Evolutionary conservation across 2,329 filamentous ascomycete species (phyloP).

Genomic region (Cercospora zeina): DNA sequence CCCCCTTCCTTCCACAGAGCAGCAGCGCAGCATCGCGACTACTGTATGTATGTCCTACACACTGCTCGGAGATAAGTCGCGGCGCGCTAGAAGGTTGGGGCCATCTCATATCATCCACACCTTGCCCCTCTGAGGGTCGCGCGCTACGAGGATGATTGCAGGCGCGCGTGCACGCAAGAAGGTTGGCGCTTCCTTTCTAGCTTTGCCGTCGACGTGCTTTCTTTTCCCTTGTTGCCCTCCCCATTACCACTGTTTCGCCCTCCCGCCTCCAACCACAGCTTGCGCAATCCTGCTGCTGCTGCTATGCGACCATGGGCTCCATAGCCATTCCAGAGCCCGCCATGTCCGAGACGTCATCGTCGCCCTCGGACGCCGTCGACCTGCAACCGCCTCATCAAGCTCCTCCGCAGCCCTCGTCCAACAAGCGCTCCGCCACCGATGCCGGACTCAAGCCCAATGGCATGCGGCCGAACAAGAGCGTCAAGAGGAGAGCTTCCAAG

Average conservation of each 20-base stretch:
- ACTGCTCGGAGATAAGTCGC: constrained; percentile 29
- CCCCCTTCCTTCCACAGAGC: neutral
- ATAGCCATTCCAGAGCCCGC: constrained; percentile 28
- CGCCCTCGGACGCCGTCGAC: constrained; percentile 34
- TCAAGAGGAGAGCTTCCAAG: constrained; percentile 85
- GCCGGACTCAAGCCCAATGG: constrained; percentile 56
- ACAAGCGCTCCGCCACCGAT: constrained; percentile 59
- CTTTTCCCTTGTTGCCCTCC: constrained; percentile 14
- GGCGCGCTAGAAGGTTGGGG: constrained; percentile 21
- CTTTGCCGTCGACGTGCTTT: constrained; percentile 21
- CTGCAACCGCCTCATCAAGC: constrained; percentile 22
- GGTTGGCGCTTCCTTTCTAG: constrained; percentile 27
- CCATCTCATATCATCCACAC: constrained; percentile 25
- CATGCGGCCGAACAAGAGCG: constrained; percentile 54
- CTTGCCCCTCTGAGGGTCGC: constrained; percentile 28
- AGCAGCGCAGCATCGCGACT: neutral
- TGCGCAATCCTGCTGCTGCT: constrained; percentile 8
- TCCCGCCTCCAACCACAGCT: constrained; percentile 14
- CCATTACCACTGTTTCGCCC: constrained; percentile 17
- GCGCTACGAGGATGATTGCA: constrained; percentile 22
- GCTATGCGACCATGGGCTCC: constrained; percentile 28
- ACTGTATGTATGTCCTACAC: too few species aligned
- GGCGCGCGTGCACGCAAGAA: neutral
- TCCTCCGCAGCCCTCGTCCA: constrained; percentile 16
- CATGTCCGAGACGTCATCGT: constrained; percentile 37